Base-by-base conservation (phyloP, 345 rosid genomes). In the Linum tenue region DNA sequence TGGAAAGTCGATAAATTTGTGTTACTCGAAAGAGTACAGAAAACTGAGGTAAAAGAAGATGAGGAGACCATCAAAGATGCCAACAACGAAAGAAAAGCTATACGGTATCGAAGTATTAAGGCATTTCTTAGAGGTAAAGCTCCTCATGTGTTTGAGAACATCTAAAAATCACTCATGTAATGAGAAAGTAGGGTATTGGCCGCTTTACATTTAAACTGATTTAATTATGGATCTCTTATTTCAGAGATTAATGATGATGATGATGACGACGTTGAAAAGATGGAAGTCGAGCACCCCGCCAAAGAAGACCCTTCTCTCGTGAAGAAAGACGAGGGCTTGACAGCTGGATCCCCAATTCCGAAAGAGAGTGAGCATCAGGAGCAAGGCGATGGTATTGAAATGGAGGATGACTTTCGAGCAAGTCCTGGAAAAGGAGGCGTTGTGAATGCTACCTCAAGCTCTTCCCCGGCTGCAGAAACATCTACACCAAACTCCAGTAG, bases 1-100 rank as follows among this genome's bases (percentile, higher is more conserved):
- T 90, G 94, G 92, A 55, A 77, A 75, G 78, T 74, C 0, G 88
- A 90, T 72, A 90, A 86, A 68, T 90, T 80, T 64, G 67, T 74
- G 12, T 79, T 92, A 75, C 70, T 79, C 4, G 90, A 90, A 78
- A 82, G 55, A 65, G 70, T 66, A 22, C 74, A 75, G 59, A 82
- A 75, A 69, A 55, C 22, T 44, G 82, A 82, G 41, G 62, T 65
- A 65, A 68, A 68, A 57, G 67, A 39, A 69, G 41, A 39, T 42
- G 88, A 71, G 53, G 73, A 48, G 7, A 73, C 59, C 64, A 39
- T 65, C 40, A 76, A 56, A 68, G 76, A 73, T 62, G 63, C 64
- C 74, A 63, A 79, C 37, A 3, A 39, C 37, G 68, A 59, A 61
- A 73, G 56, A 56, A 69, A 73, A 10, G 76, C 74, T 31, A 74